Evolutionary conservation across 768 basidiomycete genomes (phyloP), one percentile per base, ranked within the genome.

Genomic region (Lyophyllum semitale): DNA sequence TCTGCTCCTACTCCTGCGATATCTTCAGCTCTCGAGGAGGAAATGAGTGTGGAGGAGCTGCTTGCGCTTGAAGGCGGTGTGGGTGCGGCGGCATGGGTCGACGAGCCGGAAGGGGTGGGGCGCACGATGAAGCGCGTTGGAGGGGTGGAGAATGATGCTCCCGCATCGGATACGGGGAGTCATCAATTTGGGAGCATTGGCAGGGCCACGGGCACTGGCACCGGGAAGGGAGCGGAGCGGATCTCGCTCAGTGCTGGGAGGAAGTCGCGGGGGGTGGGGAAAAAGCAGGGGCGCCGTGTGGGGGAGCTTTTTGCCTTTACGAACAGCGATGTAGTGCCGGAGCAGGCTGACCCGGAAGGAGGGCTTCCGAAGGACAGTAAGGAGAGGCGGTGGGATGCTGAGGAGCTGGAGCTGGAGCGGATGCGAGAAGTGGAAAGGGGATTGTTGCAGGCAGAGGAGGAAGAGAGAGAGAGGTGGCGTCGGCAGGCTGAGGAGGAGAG

Each of bases 311-410:
- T 59, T 44, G 22, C 27, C 20, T 7, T 32, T 41, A 42, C 43
- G 17, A 26, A 26, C 0, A 43, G 23, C n/a, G 42, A 13, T 3
- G 53, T 11, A 26, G 20, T 20, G 6, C n/a, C 6, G 13, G 35
- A 47, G 45, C 12, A 22, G n/a, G 23, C 8, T 3, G n/a, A n/a
- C n/a, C n/a, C 25, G 2, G 46, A 33, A 7, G 29, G 45, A 22
- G 29, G 35, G 32, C 32, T 5, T 12, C 45, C n/a, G 7, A 26
- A 45, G 23, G 37, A 51, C n/a, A n/a, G 43, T 20, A 53, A 35
- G 29, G 48, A n/a, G 37, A 54, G 82, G 81, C 33, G 46, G 78
- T 77, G 33, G 29, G 62, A 56, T 22, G 59, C 47, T 9, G 51
- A 51, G 4, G 59, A 47, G 35, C 55, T 58, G 13, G 66, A 59